Base-by-base conservation (phyloP, 2,329 filamentous ascomycete genomes). In the Alternaria metachromatica region DNA sequence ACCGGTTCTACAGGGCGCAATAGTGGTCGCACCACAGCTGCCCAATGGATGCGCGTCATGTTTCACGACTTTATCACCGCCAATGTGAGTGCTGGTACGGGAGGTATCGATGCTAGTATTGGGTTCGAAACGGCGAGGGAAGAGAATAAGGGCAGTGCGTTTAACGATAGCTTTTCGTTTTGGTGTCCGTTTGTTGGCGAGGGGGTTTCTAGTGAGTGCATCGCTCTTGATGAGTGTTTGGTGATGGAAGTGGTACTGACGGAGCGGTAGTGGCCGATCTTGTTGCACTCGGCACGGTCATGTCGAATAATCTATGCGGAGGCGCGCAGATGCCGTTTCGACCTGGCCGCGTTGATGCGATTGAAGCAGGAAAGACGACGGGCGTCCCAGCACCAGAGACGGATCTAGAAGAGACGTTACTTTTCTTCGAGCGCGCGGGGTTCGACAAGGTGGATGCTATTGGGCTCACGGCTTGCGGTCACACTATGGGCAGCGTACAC, bases 41-140 rank as follows among this genome's bases (percentile, higher is more conserved):
- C 72, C 8, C 73, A 73, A 55, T 75, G 75, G 70, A 67, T 76
- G 28, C 67, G 75, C 2, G 73, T 70, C 18, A 67, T 74, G 28
- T 78, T 78, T 51, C 76, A 78, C 46, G 76, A 78, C 55, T 75
- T 76, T 46, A 65, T 73, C 4, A 74, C 74, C 5, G 70, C 70
- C 15, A 59, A 76, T 44, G 64, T 68, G 5, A 60, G 54, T 10
- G 66, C 67, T 9, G 75, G 75, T 1, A 72, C 68, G 2, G 76
- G 75, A 37, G 76, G 76, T 12, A 55, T 78, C 2, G 76, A 78
- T 59, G 76, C 72, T 6, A 74, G 71, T 30, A 76, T 78, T 26
- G 71, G 70, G 11, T 77, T 74, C 55, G 76, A 78, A 55, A 70
- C 62, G 3, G 55, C 64, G 11, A 65, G 70, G 15, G 58, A 53